phyloP scores from a whole-genome alignment of 176 grass and related monocot species.

The Juncus effusus region DNA sequence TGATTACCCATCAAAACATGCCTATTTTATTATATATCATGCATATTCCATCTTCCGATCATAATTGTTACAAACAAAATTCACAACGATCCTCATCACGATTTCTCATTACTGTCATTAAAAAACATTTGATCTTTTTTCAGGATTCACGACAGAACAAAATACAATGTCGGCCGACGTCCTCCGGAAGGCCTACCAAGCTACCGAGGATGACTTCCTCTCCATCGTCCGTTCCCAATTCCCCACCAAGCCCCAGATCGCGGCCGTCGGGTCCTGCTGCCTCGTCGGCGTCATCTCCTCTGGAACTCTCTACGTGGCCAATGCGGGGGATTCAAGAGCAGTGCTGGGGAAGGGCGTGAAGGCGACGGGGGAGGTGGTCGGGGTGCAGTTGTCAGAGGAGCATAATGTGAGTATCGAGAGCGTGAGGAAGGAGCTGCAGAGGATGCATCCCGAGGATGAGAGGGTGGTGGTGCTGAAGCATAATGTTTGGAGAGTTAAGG shows the following conservation, averaged over 20 bases:
- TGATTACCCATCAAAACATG: too few relatives aligned
- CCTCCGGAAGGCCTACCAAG: constrained; percentile 83
- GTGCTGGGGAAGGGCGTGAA: constrained; percentile 77
- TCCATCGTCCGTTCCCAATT: constrained; percentile 81
- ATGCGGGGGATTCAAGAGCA: constrained; percentile 77
- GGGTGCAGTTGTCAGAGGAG: constrained; percentile 79
- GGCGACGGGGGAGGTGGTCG: constrained; percentile 78
- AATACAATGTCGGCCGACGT: constrained; percentile 82
- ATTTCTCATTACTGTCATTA: not conserved
- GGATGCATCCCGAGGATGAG: constrained; percentile 71
- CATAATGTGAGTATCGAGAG: constrained; percentile 86
- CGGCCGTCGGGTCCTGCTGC: constrained; percentile 87
- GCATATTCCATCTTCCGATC: not conserved
- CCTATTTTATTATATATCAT: too few relatives aligned
- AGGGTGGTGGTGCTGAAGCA: constrained; percentile 89
- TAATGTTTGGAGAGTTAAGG: constrained; percentile 97
- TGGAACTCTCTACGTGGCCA: constrained; percentile 72
- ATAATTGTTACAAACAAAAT: not conserved
- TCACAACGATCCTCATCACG: not conserved
- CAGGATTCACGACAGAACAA: constrained; percentile 77
- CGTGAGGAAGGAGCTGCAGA: constrained; percentile 75
- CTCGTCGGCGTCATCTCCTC: constrained; percentile 73
- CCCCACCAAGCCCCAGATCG: constrained; percentile 88
- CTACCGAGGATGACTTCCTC: constrained; percentile 87
- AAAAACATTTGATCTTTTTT: constrained; percentile 26